Evolutionary conservation across 2,329 filamentous ascomycete species (phyloP).

Genomic region (Neofusicoccum cordaticola): DNA sequence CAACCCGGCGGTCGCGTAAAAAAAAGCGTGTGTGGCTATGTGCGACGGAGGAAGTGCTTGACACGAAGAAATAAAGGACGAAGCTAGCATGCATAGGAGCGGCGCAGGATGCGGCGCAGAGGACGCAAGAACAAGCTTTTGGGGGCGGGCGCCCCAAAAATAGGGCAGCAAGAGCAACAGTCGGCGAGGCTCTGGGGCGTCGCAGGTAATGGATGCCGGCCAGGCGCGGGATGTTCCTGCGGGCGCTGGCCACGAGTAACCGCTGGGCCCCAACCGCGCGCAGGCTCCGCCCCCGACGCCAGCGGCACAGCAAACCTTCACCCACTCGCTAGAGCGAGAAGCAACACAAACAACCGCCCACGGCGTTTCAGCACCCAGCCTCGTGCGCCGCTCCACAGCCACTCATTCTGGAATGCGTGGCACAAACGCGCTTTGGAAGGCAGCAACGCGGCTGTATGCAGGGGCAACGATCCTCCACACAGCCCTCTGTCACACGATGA

Average conservation of each 20-base stretch:
- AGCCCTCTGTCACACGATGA: not conserved
- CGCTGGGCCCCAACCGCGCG: not conserved
- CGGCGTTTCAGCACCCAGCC: not conserved
- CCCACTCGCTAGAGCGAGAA: not conserved
- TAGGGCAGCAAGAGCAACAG: not conserved
- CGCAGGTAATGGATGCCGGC: not conserved
- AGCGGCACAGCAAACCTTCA: not conserved
- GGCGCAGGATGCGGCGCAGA: not conserved
- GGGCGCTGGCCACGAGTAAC: not conserved
- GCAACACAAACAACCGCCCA: not conserved
- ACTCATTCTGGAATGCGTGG: not conserved
- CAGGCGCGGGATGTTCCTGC: not conserved
- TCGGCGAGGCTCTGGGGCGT: not conserved
- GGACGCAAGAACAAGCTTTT: not conserved
- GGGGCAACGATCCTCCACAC: constrained; percentile 6
- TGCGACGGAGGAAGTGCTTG: not conserved
- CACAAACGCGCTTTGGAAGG: not conserved
- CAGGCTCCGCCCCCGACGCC: not conserved
- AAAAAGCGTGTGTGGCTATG: not conserved
- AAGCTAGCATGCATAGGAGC: not conserved
- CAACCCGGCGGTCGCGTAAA: not conserved
- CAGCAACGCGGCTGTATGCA: constrained; percentile 5
- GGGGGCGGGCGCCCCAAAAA: not conserved
- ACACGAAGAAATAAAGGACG: not conserved
- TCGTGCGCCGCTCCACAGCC: not conserved